Evolutionary conservation across 176 grass and related monocot species (phyloP).

Genomic region (Alopecurus myosuroides): DNA sequence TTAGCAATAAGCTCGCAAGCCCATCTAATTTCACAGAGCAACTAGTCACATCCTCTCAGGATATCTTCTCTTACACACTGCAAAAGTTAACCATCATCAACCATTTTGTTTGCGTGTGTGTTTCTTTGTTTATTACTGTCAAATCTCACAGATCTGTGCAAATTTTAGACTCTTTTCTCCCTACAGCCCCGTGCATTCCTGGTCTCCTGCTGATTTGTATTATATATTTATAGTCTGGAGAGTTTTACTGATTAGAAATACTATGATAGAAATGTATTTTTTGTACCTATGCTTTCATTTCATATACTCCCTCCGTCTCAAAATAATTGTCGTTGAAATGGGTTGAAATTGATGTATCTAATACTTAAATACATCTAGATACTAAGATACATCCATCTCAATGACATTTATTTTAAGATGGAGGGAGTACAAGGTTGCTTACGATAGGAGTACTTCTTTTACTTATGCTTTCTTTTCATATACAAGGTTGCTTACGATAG

Average conservation of each 20-base stretch:
- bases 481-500: conserved; percentile 71
- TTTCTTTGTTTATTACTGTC: conserved; percentile 13
- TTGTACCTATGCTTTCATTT: conserved; percentile 22
- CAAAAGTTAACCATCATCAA: background rate
- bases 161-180: background rate
- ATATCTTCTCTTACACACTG: background rate
- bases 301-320: no score
- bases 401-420: no score
- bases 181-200: background rate
- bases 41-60: background rate
- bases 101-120: background rate
- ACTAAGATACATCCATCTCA: no score
- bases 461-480: conserved; percentile 23
- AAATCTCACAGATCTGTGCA: background rate
- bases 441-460: background rate
- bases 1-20: background rate
- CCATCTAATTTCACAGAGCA: conserved; percentile 1
- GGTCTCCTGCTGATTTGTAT: background rate
- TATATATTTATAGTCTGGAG: background rate
- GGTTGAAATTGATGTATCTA: no score
- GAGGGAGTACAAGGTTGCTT: no score
- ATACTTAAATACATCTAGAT: no score
- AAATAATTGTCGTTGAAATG: no score
- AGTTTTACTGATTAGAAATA: background rate
- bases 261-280: background rate